These are phyloP conservation scores for Phallus indusiatus DNA, from an alignment of 768 basidiomycete genomes.

Conservation along the genomic window DNA sequence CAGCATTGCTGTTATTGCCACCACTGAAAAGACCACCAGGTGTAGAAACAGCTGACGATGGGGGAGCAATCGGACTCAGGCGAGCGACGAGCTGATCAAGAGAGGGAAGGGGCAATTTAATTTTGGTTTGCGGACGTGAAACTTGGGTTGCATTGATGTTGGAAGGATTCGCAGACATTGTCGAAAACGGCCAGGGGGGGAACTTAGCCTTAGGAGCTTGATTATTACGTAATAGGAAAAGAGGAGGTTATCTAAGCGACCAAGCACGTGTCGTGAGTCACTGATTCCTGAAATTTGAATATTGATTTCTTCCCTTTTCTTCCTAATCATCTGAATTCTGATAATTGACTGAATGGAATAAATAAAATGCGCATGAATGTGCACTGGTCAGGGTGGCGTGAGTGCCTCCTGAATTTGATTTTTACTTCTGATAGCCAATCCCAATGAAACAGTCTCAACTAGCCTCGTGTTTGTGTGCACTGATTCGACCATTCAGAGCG, in stretches of 20 bases:
- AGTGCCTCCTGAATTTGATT: no score
- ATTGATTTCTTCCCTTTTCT: no score
- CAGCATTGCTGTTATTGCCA: slow-evolving; percentile 18
- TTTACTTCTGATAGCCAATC: no score
- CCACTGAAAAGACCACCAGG: not conserved
- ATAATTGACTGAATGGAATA: no score
- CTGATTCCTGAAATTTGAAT: no score
- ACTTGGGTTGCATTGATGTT: not conserved
- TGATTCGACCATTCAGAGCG: not conserved
- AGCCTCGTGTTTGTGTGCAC: not conserved
- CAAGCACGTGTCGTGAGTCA: not conserved
- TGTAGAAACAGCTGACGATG: slow-evolving; percentile 14
- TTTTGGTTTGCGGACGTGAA: not conserved
- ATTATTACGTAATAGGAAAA: not conserved
- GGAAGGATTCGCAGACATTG: not conserved
- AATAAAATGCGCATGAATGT: not conserved
- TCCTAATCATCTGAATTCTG: no score
- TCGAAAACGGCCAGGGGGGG: not conserved
- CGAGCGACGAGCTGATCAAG: slow-evolving; percentile 77
- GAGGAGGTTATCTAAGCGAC: not conserved
- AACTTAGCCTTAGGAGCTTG: not conserved
- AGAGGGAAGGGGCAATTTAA: slow-evolving; percentile 25
- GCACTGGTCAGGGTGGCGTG: not conserved
- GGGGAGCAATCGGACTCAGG: slow-evolving; percentile 40
- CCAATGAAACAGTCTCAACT: no score